phyloP scores from a whole-genome alignment of 129 eudicot genomes.

The Erigeron canadensis region DNA sequence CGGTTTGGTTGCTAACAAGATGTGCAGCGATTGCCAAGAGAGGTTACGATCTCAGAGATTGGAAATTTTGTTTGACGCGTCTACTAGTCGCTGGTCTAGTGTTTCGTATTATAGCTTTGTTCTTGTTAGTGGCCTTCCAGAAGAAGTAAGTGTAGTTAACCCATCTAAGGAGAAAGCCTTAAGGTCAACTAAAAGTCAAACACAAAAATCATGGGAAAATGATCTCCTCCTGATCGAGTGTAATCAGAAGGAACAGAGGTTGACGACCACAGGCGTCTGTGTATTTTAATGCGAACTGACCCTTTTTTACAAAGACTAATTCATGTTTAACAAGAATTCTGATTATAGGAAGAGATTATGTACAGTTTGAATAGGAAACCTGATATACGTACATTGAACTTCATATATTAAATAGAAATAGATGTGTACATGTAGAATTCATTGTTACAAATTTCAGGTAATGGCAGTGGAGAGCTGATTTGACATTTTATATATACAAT shows the following conservation, averaged over 20 bases:
- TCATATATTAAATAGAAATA: neutral
- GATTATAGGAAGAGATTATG: conserved; percentile 18
- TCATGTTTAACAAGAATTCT: conserved; percentile 8
- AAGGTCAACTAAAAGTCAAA: conserved; percentile 11
- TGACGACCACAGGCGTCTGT: conserved; percentile 15
- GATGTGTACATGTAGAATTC: neutral
- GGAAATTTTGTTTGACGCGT: conserved; percentile 52
- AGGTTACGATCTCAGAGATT: conserved; percentile 55
- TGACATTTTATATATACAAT: neutral
- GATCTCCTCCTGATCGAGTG: neutral
- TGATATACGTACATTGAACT: neutral
- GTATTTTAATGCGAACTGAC: neutral
- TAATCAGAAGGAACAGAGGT: conserved; percentile 14
- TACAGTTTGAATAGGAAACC: neutral
- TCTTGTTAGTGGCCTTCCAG: conserved; percentile 72
- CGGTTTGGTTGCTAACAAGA: conserved; percentile 84
- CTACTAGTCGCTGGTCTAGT: conserved; percentile 46
- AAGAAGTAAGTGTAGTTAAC: conserved; percentile 46
- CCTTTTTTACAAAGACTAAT: neutral
- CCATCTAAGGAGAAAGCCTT: conserved; percentile 24
- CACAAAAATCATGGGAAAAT: conserved; percentile 15
- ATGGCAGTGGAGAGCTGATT: too few species aligned
- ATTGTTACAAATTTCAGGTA: neutral
- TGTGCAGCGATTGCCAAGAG: conserved; percentile 64
- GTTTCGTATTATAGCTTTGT: conserved; percentile 56